Conservation (phyloP, 2,329 filamentous ascomycete genomes). For the Claviceps sp. region DNA sequence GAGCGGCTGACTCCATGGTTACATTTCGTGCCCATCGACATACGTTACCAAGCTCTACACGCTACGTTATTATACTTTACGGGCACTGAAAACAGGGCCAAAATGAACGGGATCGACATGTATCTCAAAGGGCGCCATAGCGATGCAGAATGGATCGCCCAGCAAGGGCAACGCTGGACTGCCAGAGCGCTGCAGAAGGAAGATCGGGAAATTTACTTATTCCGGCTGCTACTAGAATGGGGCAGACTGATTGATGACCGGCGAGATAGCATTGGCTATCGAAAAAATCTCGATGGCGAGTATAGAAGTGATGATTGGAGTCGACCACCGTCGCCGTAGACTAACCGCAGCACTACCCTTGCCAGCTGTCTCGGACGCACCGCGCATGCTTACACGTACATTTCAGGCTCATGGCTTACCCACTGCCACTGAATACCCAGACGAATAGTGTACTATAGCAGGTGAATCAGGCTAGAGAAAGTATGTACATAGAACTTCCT, state of each 20-base stretch:
- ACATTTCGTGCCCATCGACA: slow-evolving; percentile 68
- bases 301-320: slow-evolving; percentile 19
- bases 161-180: slow-evolving; percentile 53
- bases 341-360: neutral
- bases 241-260: slow-evolving; percentile 52
- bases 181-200: slow-evolving; percentile 48
- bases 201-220: slow-evolving; percentile 73
- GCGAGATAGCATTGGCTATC: slow-evolving; percentile 31
- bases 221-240: slow-evolving; percentile 67
- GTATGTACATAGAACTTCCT: too few relatives aligned
- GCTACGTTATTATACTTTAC: slow-evolving; percentile 62
- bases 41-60: slow-evolving; percentile 60
- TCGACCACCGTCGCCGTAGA: neutral
- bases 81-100: slow-evolving; percentile 34
- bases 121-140: slow-evolving; percentile 31
- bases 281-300: slow-evolving; percentile 15
- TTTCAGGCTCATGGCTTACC: neutral
- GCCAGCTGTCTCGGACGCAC: neutral
- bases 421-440: too few relatives aligned
- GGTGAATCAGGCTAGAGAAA: neutral
- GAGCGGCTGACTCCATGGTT: slow-evolving; percentile 61
- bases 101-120: slow-evolving; percentile 30
- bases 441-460: neutral
- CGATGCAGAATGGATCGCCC: slow-evolving; percentile 52
- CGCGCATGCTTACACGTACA: neutral